Conservation (phyloP, 176 grass and related monocot species). For the Aegilops tauschii region DNA sequence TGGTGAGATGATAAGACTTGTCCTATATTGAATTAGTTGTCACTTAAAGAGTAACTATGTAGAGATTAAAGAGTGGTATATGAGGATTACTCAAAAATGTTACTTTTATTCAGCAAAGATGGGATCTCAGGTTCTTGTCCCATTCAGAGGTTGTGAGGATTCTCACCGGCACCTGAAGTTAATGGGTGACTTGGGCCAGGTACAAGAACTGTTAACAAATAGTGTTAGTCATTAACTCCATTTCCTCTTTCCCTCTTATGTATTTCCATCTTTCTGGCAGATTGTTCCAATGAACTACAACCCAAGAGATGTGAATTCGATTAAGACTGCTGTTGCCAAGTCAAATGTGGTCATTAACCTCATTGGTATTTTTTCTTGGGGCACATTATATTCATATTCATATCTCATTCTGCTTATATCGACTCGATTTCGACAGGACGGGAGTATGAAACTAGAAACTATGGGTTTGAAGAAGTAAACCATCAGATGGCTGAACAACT, state of each 20-base stretch:
- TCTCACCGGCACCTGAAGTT: constrained; percentile 83
- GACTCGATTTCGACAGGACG: constrained; percentile 48
- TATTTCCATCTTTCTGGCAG: constrained; percentile 35
- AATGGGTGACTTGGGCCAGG: constrained; percentile 96
- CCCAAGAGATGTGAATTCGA: constrained; percentile 87
- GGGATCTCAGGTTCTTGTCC: constrained; percentile 96
- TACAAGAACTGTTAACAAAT: constrained; percentile 12
- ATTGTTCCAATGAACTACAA: constrained; percentile 95
- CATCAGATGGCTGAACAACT: constrained; percentile 87
- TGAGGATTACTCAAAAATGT: neutral
- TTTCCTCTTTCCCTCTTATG: neutral
- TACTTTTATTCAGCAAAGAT: constrained; percentile 77
- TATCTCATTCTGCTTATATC: constrained; percentile 1
- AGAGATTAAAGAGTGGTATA: neutral
- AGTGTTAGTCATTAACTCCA: neutral
- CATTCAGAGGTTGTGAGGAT: constrained; percentile 94
- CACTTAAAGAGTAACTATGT: neutral
- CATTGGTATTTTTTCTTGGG: constrained; percentile 56
- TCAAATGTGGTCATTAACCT: constrained; percentile 97
- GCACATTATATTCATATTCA: neutral
- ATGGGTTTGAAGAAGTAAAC: constrained; percentile 95
- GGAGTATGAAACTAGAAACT: constrained; percentile 96
- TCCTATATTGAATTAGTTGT: neutral
- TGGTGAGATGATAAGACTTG: constrained; percentile 53
- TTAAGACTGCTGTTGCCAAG: constrained; percentile 93